Percentiles rank a stretch among this genome's conserved stretches.
These are phyloP conservation scores for Papiliotrema fonsecae DNA, from an alignment of 1,284 basidiomycete genomes.

Conservation along the genomic window DNA sequence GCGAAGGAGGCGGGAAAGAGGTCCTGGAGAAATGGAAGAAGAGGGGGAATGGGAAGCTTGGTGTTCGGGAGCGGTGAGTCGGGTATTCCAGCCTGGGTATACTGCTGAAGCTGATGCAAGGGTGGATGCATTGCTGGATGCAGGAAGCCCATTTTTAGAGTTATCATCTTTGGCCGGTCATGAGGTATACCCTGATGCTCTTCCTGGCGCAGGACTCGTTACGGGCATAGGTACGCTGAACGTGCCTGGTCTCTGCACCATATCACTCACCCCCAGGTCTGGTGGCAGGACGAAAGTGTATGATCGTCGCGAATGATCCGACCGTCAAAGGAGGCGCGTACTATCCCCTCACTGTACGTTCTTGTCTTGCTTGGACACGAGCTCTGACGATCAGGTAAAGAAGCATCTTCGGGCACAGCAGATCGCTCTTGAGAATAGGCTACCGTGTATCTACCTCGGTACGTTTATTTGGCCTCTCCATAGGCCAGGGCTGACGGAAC, in stretches of 20 bases:
- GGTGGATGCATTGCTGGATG: conserved; percentile 68
- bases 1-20: conserved; percentile 54
- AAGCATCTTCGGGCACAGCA: conserved; percentile 93
- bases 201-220: conserved; percentile 86
- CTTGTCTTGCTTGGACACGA: too few species aligned
- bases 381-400: conserved; percentile 61
- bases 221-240: conserved; percentile 68
- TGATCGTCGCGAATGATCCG: conserved; percentile 88
- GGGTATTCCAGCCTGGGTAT: too few species aligned
- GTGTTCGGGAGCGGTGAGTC: conserved; percentile 76
- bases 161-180: conserved; percentile 80
- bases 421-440: conserved; percentile 79
- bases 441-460: conserved; percentile 92
- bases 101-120: conserved; percentile 41
- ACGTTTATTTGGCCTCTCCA: conserved; percentile 14
- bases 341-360: conserved; percentile 76
- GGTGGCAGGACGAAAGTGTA: conserved; percentile 76
- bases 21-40: conserved; percentile 64
- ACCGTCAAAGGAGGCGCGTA: conserved; percentile 92
- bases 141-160: conserved; percentile 84
- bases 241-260: neutral
- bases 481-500: conserved; percentile 1
- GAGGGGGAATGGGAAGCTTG: conserved; percentile 71
- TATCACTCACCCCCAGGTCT: conserved; percentile 10
- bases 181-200: conserved; percentile 74